Base-by-base conservation (phyloP, 805 yeast species). In the Schwanniomyces sp. region DNA sequence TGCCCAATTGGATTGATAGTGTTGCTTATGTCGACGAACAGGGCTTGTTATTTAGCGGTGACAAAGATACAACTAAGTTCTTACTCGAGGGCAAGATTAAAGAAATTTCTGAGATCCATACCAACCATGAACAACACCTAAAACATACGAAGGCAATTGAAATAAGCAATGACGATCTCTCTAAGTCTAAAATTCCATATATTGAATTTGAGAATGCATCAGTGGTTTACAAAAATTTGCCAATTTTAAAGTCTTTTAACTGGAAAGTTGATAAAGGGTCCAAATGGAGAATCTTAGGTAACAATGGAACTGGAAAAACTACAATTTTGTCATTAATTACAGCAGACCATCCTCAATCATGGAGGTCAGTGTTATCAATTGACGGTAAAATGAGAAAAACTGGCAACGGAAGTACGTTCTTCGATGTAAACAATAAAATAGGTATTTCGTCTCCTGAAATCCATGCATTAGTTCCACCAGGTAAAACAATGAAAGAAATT, bases 321-420 rank as follows among this genome's bases (percentile, higher is more conserved):
- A 94, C 99, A 0, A 67, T 92, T 21, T 66, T 94, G 12, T 82
- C 97, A 2, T 64, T 94, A 40, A 74, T 92, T 26, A 91, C 96
- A 0, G 91, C 96, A 4, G 99, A 92, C 57, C 99, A 92, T 62
- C 99, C 99, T 1, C 97, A 92, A 66, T 85, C 97, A 1, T 92
- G 98, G 98, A 85, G 82, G 54, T 76, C 81, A 5, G 80, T 78
- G 18, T 76, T 94, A 18, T 66, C 70, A 7, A 71, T 90, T 40
- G 76, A 86, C 54, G 90, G 91, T 0, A 75, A 76, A 28, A 79
- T 83, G 7, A 77, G 97, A 36, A 78, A 76, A 49, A 84, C 91
- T 0, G 99, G 98, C 1, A 73, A 69, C 34, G 78, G 78, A 5
- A 80, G 85, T 12, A 84, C 82, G 50, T 91, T 86, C 61, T 90